These are phyloP conservation scores for Acacia crassicarpa DNA, from an alignment of 306 rosid genomes.

Conservation along the genomic window DNA sequence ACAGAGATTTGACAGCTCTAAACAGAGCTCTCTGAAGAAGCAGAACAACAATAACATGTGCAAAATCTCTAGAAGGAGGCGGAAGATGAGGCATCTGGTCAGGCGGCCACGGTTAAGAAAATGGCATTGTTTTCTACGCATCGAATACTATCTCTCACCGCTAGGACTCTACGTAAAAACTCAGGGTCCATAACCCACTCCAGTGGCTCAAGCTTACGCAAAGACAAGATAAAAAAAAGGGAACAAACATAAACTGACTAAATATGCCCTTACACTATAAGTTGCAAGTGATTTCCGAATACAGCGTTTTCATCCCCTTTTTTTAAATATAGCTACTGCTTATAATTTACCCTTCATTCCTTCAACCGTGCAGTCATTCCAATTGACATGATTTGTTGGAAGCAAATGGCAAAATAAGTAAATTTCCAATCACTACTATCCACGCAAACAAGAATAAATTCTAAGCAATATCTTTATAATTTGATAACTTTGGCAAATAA, in stretches of 20 bases:
- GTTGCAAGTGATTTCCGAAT: too few relatives aligned
- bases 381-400: not conserved
- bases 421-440: not conserved
- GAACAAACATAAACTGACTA: not conserved
- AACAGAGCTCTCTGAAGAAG: not conserved
- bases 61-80: not conserved
- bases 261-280: too few relatives aligned
- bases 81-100: too few relatives aligned
- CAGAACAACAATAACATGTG: not conserved
- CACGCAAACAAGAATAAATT: not conserved
- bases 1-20: too few relatives aligned
- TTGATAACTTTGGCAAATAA: not conserved
- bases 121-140: not conserved
- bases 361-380: not conserved
- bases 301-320: too few relatives aligned
- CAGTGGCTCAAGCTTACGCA: not conserved
- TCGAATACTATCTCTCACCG: not conserved
- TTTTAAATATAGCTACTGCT: too few relatives aligned
- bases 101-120: too few relatives aligned
- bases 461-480: conserved; percentile 4
- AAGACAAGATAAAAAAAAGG: not conserved
- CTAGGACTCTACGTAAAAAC: not conserved
- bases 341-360: not conserved
- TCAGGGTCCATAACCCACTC: not conserved
- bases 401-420: not conserved